phyloP scores from a whole-genome alignment of 2,329 filamentous ascomycete genomes.

The Chaetomiaceae sp. region DNA sequence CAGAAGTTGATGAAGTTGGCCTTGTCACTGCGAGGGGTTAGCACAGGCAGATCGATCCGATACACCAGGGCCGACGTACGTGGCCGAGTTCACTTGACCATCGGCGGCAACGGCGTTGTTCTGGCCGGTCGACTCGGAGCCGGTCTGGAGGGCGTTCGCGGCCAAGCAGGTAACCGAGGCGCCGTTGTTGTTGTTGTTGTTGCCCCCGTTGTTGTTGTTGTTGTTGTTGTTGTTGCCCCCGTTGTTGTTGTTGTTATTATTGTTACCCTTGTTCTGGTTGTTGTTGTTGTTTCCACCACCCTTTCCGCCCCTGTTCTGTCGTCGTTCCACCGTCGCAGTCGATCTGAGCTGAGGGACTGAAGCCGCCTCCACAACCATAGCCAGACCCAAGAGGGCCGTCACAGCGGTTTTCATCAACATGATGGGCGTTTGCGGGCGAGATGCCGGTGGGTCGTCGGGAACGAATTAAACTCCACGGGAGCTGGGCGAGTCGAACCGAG shows the following conservation, averaged over 20 bases:
- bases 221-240: conserved; percentile 24
- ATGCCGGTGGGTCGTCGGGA: conserved; percentile 16
- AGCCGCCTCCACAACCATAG: conserved; percentile 40
- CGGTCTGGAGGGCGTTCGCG: conserved; percentile 42
- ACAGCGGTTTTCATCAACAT: conserved; percentile 50
- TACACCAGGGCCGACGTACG: conserved; percentile 34
- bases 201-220: conserved; percentile 23
- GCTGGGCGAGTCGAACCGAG: conserved; percentile 24
- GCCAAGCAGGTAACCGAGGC: conserved; percentile 34
- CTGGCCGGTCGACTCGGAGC: conserved; percentile 44
- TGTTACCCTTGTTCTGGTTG: conserved; percentile 19
- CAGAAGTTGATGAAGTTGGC: conserved; percentile 61
- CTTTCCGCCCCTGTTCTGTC: conserved; percentile 31
- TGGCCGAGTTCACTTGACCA: conserved; percentile 47
- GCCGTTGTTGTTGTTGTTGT: conserved; percentile 21
- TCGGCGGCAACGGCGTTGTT: conserved; percentile 33
- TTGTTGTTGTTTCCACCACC: too few relatives aligned
- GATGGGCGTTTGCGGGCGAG: conserved; percentile 25
- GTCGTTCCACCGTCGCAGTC: conserved; percentile 35
- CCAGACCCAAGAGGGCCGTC: conserved; percentile 43
- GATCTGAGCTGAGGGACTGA: conserved; percentile 32
- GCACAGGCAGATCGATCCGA: neutral
- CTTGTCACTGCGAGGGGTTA: conserved; percentile 38
- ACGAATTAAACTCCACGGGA: conserved; percentile 20
- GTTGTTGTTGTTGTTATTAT: conserved; percentile 22